Base-by-base conservation (phyloP, 2,329 filamentous ascomycete genomes). In the Cladorrhinum sp. region DNA sequence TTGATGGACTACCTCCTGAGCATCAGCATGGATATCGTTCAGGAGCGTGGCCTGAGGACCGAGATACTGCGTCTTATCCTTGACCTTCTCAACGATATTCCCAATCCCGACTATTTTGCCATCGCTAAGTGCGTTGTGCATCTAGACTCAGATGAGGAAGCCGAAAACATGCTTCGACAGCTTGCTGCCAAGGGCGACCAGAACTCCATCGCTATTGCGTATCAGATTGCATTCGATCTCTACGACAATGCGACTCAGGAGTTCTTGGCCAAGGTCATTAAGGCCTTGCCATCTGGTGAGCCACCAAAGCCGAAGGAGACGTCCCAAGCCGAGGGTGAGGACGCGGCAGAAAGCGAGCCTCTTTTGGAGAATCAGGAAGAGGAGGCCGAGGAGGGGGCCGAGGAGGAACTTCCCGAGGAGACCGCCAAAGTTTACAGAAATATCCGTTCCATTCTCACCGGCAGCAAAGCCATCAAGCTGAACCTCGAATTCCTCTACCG, bases 171-270 rank as follows among this genome's bases (percentile, higher is more conserved):
- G 76, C 85, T 99, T 48, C 85, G 85, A 56, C 88, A 91, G 67
- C 83, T 99, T 21, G 88, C 98, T 9, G 83, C 89, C 63, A 90
- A 90, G 66, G 42, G 87, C 5, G 91, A 96, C 67, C 82, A 86
- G 55, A 86, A 86, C 62, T 92, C 92, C 0, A 85, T 91, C 16
- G 90, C 93, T 20, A 89, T 91, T 55, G 95, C 95, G 18, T 99
- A 98, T 74, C 95, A 99, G 74, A 96, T 99, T 60, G 95, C 94
- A 1, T 99, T 99, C 71, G 95, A 99, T 71, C 82, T 99, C 5
- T 98, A 97, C 75, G 95, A 99, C 77, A 99, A 99, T 72, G 95
- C 95, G 67, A 98, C 95, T 0, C 95, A 99, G 70, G 95, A 98
- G 73, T 99, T 99, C 70, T 77, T 99, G 23, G 87, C 88, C 67